Evolutionary conservation across 1,139 yeast species (phyloP).

Genomic region (Waltiozyma sp.): DNA sequence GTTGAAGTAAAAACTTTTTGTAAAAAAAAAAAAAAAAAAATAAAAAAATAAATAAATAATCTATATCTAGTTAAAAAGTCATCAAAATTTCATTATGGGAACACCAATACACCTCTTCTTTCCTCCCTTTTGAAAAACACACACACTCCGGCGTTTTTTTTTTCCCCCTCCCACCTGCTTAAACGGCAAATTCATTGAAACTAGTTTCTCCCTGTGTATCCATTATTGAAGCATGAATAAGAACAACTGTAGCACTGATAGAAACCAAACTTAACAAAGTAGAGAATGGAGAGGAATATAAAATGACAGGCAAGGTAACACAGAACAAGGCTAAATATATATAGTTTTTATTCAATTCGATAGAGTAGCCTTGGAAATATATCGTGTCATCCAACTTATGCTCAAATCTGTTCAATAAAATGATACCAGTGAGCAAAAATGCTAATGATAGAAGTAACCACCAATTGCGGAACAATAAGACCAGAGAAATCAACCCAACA

Average conservation of each 20-base stretch:
- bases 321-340: constrained; percentile 5
- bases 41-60: too few relatives aligned
- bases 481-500: constrained; percentile 5
- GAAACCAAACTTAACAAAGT: constrained; percentile 8
- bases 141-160: too few relatives aligned
- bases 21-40: too few relatives aligned
- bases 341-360: constrained; percentile 8
- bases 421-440: constrained; percentile 3
- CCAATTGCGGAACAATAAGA: constrained; percentile 9
- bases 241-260: constrained; percentile 5
- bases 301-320: constrained; percentile 9
- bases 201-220: constrained; percentile 9
- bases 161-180: background rate
- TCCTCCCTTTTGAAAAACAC: too few relatives aligned
- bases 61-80: too few relatives aligned
- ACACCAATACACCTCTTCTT: too few relatives aligned
- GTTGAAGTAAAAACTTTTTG: too few relatives aligned
- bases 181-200: constrained; percentile 11
- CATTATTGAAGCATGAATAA: constrained; percentile 7
- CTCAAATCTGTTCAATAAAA: constrained; percentile 1
- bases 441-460: constrained; percentile 7
- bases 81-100: too few relatives aligned
- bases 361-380: constrained; percentile 1
- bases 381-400: constrained; percentile 4
- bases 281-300: constrained; percentile 9